Conservation (phyloP, 495 filamentous ascomycete species). For the Corynascus novoguineensis region DNA sequence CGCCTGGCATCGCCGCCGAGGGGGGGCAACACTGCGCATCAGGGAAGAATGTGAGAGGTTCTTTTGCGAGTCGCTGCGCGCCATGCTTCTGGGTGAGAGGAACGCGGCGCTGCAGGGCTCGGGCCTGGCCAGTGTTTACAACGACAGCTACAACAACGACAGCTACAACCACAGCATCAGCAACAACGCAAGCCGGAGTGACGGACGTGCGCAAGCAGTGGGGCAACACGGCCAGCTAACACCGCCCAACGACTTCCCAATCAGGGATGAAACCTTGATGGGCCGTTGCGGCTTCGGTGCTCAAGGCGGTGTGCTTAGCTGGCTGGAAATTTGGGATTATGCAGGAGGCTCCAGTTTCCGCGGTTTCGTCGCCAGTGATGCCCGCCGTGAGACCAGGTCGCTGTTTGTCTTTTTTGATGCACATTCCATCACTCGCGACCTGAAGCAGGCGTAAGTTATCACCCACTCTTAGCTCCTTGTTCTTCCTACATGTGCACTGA, state of each 20-base stretch:
- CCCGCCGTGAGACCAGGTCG: conserved; percentile 52
- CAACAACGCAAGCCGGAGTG: conserved; percentile 12
- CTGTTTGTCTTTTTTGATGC: conserved; percentile 86
- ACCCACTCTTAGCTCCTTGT: not conserved
- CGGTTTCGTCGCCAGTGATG: conserved; percentile 66
- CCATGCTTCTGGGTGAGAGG: conserved; percentile 95
- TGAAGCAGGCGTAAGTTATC: conserved; percentile 80
- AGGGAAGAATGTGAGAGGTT: conserved; percentile 99
- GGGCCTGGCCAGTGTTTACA: conserved; percentile 63
- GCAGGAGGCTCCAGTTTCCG: conserved; percentile 73
- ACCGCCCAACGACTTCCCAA: conserved; percentile 38
- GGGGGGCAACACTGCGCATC: conserved; percentile 91
- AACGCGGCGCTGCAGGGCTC: conserved; percentile 64
- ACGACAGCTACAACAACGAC: conserved; percentile 20
- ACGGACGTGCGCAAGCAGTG: conserved; percentile 25
- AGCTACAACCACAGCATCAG: conserved; percentile 7
- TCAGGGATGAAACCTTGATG: conserved; percentile 20
- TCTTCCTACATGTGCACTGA: conserved; percentile 15
- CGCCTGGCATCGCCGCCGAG: conserved; percentile 50
- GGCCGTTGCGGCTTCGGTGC: conserved; percentile 6
- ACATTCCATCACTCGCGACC: conserved; percentile 59
- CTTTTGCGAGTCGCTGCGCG: conserved; percentile 89
- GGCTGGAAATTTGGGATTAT: conserved; percentile 88
- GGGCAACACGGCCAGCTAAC: conserved; percentile 32
- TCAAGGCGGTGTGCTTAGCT: conserved; percentile 34